Evolutionary conservation across 495 filamentous ascomycete species (phyloP).

Genomic region (Penicillium salamii): DNA sequence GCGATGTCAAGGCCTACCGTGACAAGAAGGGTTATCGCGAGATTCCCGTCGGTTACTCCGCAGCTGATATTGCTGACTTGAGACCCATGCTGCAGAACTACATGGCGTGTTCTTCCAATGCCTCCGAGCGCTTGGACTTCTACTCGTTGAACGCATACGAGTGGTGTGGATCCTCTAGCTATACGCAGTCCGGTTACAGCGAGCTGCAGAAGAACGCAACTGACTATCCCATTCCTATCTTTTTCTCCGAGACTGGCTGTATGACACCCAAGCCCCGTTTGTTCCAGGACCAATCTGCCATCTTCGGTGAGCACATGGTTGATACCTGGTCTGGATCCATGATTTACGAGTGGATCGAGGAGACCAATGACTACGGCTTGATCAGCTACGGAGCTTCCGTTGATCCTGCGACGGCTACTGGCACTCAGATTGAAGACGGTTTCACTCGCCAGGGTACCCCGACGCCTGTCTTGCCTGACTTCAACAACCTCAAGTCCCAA

Average conservation of each 20-base stretch:
- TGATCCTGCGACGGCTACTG: constrained; percentile 34
- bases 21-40: constrained; percentile 74
- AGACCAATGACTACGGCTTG: constrained; percentile 80
- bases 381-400: constrained; percentile 65
- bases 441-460: constrained; percentile 71
- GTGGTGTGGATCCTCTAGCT: constrained; percentile 74
- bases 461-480: constrained; percentile 72
- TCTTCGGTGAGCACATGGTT: constrained; percentile 71
- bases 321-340: constrained; percentile 78
- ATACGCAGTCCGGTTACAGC: constrained; percentile 65
- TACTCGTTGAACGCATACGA: constrained; percentile 85
- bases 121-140: constrained; percentile 74
- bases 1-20: constrained; percentile 80
- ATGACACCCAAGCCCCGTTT: constrained; percentile 63
- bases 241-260: constrained; percentile 83
- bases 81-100: constrained; percentile 89
- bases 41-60: constrained; percentile 85
- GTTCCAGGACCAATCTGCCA: constrained; percentile 74
- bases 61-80: constrained; percentile 78
- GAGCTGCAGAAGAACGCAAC: constrained; percentile 57
- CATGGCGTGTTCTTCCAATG: constrained; percentile 68
- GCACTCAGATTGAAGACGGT: constrained; percentile 56
- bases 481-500: constrained; percentile 68
- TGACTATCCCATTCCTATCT: constrained; percentile 72
- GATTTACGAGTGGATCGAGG: constrained; percentile 88